These are phyloP conservation scores for Chytriomyces sp. DNA, from an alignment of 192 early-diverging fungal species.

Conservation along the genomic window DNA sequence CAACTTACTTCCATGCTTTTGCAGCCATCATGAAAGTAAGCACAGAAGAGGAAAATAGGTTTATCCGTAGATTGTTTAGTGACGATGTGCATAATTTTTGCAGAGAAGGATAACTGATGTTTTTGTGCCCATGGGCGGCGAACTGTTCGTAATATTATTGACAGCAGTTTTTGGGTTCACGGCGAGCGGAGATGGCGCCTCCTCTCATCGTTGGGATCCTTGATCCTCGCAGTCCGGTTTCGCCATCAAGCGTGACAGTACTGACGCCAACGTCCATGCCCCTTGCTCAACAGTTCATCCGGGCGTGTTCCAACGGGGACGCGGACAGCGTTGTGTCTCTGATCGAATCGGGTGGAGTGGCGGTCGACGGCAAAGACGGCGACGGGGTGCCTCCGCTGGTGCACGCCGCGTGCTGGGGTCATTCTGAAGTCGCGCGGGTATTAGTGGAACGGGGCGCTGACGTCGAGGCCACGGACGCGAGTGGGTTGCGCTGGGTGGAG, in stretches of 20 bases:
- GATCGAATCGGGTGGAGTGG: conserved; percentile 63
- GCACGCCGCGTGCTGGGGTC: conserved; percentile 87
- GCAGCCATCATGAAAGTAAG: not conserved
- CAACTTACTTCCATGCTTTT: too few species aligned
- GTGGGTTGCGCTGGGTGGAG: conserved; percentile 52
- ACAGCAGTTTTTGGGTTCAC: not conserved
- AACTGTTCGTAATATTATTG: not conserved
- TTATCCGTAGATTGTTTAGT: not conserved
- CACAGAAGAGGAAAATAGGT: not conserved
- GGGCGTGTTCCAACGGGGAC: conserved; percentile 76
- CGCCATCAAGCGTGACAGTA: not conserved
- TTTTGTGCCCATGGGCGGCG: not conserved
- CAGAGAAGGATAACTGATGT: not conserved
- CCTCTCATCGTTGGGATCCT: not conserved
- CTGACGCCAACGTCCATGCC: not conserved
- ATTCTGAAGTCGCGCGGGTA: conserved; percentile 67
- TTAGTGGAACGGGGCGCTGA: conserved; percentile 74
- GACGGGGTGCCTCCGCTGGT: conserved; percentile 86
- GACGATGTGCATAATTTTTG: too few species aligned
- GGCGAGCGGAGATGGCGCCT: not conserved
- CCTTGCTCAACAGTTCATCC: not conserved
- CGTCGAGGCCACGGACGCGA: conserved; percentile 77
- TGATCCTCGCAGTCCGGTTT: not conserved
- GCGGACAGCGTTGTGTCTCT: conserved; percentile 61
- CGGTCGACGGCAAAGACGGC: conserved; percentile 80